Base-by-base conservation (phyloP, 139 green algal species). In the Parachlorella kessleri region DNA sequence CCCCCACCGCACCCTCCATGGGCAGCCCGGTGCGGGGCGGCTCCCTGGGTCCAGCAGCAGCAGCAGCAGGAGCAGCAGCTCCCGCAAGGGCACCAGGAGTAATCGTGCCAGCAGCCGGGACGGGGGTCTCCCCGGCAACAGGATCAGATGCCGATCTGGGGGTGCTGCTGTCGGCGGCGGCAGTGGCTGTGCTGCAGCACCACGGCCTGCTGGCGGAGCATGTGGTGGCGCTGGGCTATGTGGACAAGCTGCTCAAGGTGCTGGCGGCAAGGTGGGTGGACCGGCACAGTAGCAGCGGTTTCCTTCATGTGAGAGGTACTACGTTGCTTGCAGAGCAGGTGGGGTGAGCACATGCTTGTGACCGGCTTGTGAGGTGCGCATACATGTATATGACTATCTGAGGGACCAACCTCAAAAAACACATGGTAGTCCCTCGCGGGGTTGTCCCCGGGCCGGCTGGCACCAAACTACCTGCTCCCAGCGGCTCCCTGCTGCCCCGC, bases 161-260 rank as follows among this genome's bases (percentile, higher is more conserved):
- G 21, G 38, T 93, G 69, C 81, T 94, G 84, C 87, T 96, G 81
- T 86, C 88, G 9, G 92, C 91, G 3, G 90, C 92, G 26, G 76
- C 84, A 37, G 88, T 93, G 38, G 89, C 88, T n/a, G 80, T 94
- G 65, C 81, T 97, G 38, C 72, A 85, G 38, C 81, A 80, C 14
- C 88, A 96, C 77, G 64, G 66, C 0, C 68, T 86, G 54, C 84
- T 97, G 75, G 83, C 81, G 0, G 94, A 97, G 9, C 90, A 95
- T 55, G 81, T 89, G 1, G 89, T 87, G 4, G 73, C 70, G 36
- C 87, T 94, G 10, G 93, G 93, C 41, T 92, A 94, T 74, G 74
- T 89, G 2, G 66, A 85, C 6, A 85, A 88, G 41, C 82, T 95
- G 65, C 36, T 96, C 35, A 42, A 72, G 4, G 36, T 87, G 35